Percentiles rank a stretch among this genome's conserved stretches.
Conservation (phyloP, 495 filamentous ascomycete genomes). For the Xylaria castorea region DNA sequence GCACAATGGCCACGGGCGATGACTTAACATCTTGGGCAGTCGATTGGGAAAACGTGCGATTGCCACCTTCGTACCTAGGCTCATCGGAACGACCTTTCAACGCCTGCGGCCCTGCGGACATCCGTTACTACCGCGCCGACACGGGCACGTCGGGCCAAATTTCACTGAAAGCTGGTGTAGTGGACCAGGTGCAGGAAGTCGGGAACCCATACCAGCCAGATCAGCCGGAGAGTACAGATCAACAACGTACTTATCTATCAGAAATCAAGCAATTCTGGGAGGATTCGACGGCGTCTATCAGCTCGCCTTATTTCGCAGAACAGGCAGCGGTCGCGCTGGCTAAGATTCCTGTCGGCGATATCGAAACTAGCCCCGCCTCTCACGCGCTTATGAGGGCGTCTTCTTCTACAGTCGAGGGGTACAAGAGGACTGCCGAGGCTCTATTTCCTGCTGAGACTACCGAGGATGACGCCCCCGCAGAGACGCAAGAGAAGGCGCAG, state of each 20-base stretch:
- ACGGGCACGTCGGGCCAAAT: background rate
- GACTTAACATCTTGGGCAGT: constrained; percentile 22
- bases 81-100: constrained; percentile 21
- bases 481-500: background rate
- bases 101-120: constrained; percentile 28
- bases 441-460: constrained; percentile 15
- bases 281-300: constrained; percentile 28
- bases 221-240: background rate
- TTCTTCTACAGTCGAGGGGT: constrained; percentile 21
- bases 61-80: constrained; percentile 9
- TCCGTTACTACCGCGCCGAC: constrained; percentile 27
- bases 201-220: constrained; percentile 15
- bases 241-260: constrained; percentile 19
- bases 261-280: constrained; percentile 29
- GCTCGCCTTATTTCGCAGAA: constrained; percentile 27
- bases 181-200: constrained; percentile 18
- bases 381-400: constrained; percentile 13
- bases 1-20: background rate
- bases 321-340: constrained; percentile 28
- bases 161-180: constrained; percentile 19
- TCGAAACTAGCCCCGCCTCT: background rate
- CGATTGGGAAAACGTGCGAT: constrained; percentile 23
- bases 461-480: background rate
- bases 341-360: constrained; percentile 25
- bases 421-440: constrained; percentile 9